Conservation (phyloP, 768 basidiomycete genomes). For the Amanita molliuscula region DNA sequence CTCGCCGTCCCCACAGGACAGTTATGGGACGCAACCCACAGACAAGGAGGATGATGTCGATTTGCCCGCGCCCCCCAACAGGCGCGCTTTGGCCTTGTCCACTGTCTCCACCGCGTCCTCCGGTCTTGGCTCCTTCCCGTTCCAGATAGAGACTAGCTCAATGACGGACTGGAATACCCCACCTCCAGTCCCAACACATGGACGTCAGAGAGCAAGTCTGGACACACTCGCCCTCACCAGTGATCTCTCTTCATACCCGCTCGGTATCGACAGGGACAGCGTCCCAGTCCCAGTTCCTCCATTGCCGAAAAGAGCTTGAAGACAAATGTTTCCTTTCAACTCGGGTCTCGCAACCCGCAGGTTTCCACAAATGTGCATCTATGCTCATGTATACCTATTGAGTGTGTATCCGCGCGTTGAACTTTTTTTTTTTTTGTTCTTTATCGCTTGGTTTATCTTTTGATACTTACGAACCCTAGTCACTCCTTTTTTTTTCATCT, state of each 20-base stretch:
- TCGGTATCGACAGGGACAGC: conserved; percentile 56
- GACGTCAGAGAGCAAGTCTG: conserved; percentile 67
- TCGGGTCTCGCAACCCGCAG: conserved; percentile 1
- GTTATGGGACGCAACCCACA: conserved; percentile 10
- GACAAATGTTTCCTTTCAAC: not conserved
- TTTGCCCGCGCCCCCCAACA: conserved; percentile 45
- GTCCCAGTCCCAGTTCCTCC: conserved; percentile 16
- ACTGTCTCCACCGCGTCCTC: conserved; percentile 71
- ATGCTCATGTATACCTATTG: conserved; percentile 4
- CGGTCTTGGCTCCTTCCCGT: conserved; percentile 78
- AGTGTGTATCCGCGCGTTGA: not conserved
- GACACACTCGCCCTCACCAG: conserved; percentile 79
- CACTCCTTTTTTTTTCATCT: not conserved
- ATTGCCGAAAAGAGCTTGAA: conserved; percentile 4
- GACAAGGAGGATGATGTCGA: conserved; percentile 13
- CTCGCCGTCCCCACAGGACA: conserved; percentile 25
- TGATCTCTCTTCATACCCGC: conserved; percentile 76
- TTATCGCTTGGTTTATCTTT: conserved; percentile 3
- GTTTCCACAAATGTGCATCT: conserved; percentile 2
- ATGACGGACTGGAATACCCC: conserved; percentile 20
- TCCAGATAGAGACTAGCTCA: conserved; percentile 67
- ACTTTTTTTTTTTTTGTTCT: not conserved
- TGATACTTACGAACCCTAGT: not conserved
- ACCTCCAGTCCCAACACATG: conserved; percentile 25
- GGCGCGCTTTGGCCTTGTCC: conserved; percentile 60